These are phyloP conservation scores for Zasmidium citrigriseum DNA, from an alignment of 2,329 filamentous ascomycete species.

Conservation along the genomic window DNA sequence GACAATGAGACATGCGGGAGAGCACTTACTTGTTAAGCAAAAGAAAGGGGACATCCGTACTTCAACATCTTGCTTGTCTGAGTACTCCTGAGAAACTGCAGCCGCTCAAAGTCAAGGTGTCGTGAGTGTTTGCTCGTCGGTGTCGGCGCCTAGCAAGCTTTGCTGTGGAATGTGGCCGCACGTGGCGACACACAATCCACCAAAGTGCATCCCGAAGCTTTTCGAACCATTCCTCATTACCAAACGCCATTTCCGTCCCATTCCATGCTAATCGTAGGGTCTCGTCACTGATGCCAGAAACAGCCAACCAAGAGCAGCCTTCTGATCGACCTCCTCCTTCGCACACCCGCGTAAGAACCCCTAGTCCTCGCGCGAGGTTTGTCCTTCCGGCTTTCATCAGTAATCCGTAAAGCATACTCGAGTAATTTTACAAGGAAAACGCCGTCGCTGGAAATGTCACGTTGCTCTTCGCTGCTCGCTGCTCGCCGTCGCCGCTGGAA, in stretches of 20 bases:
- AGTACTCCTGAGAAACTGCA: neutral
- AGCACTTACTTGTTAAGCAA: constrained; percentile 5
- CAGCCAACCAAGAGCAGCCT: neutral
- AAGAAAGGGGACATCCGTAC: constrained; percentile 1
- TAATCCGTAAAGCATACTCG: neutral
- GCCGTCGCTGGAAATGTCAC: neutral
- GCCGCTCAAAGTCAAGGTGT: constrained; percentile 4
- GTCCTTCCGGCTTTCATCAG: neutral
- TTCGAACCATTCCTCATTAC: constrained; percentile 4
- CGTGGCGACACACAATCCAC: constrained; percentile 18
- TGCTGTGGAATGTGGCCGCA: constrained; percentile 20
- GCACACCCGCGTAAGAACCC: neutral
- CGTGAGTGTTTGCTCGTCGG: constrained; percentile 22
- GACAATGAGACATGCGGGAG: constrained; percentile 21
- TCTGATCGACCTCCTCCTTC: neutral
- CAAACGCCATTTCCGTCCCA: neutral
- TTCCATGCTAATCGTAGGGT: neutral
- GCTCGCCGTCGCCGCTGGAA: neutral
- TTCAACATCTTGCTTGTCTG: constrained; percentile 7
- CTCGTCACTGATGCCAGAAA: neutral
- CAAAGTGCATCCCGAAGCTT: constrained; percentile 17
- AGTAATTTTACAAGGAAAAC: constrained; percentile 1
- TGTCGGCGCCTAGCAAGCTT: constrained; percentile 9
- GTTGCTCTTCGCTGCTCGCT: neutral
- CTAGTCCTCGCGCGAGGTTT: neutral